phyloP scores from a whole-genome alignment of 208 protist genomes.

The Acanthamoeba healyi region DNA sequence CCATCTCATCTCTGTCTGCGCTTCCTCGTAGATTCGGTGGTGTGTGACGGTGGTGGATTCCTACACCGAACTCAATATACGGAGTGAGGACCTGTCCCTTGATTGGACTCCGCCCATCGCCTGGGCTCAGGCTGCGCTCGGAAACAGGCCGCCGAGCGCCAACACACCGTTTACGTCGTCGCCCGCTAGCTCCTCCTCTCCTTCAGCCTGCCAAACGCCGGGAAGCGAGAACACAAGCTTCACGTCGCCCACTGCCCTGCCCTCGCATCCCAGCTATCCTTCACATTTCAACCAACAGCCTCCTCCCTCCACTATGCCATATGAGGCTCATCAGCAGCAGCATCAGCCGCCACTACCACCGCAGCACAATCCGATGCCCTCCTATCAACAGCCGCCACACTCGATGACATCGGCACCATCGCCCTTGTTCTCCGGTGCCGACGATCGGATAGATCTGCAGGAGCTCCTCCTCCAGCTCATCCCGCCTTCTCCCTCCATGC shows the following conservation, averaged over 20 bases:
- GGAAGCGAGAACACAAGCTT: not conserved
- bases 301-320: no score
- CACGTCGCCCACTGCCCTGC: not conserved
- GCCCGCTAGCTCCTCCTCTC: not conserved
- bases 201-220: not conserved
- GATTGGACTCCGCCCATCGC: slow-evolving; percentile 2
- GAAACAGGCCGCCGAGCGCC: not conserved
- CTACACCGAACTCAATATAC: slow-evolving; percentile 29
- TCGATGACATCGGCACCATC: not conserved
- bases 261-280: not conserved
- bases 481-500: not conserved
- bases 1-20: not conserved
- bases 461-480: slow-evolving; percentile 35
- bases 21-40: slow-evolving; percentile 12
- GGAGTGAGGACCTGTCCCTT: not conserved
- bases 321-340: not conserved
- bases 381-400: not conserved
- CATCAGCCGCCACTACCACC: not conserved
- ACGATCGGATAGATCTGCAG: slow-evolving; percentile 29
- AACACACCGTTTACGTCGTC: not conserved
- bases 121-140: not conserved
- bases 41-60: slow-evolving; percentile 15
- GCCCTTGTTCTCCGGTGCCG: slow-evolving; percentile 2
- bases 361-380: not conserved
- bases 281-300: not conserved